Evolutionary conservation across 805 yeast species (phyloP), one percentile per base, ranked within the genome.

Genomic region (Ogataea chonburiensis): DNA sequence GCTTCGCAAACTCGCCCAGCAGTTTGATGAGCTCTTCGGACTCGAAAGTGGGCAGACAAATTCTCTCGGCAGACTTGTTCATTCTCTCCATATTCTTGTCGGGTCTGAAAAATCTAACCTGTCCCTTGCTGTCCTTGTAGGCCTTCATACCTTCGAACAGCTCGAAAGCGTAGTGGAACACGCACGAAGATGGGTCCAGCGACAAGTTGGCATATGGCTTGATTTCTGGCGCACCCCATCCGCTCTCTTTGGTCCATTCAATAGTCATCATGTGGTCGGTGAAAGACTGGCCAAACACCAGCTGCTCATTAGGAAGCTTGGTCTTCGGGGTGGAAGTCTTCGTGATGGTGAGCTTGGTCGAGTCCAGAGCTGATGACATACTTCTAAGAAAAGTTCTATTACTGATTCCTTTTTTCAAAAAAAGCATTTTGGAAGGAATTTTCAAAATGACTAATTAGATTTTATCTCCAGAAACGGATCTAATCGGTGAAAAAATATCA

Each of bases 61-160:
- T 85, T 67, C 98, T 80, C 30, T 71, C 82, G 17, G 96, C 95
- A 10, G 96, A 85, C 48, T 72, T 68, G 70, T 87, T 87, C 87
- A 91, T 80, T 67, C 98, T 79, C 28, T 58, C 75, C 95, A 91
- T 86, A 71, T 91, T 91, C 75, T 73, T 85, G 61, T 87, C 86
- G 28, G 95, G 86, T 63, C 98, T 79, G 74, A 91, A 91, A 59
- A 91, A 71, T 55, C 96, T 75, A 57, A 88, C 63, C 44, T 80
- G 63, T 44, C 82, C 84, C 30, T 80, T 66, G 17, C 64, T 52
- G 57, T 75, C 84, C 43, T 66, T 66, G 73, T 89, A 91, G 10
- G 97, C 97, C 70, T 91, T 91, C 68, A 91, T 71, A 49, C 98
- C 98, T 69, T 91, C 98, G 50, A 91, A 93, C 42, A 91, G 75